These are phyloP conservation scores for Pisolithus marmoratus DNA, from an alignment of 768 basidiomycete species.

Conservation along the genomic window DNA sequence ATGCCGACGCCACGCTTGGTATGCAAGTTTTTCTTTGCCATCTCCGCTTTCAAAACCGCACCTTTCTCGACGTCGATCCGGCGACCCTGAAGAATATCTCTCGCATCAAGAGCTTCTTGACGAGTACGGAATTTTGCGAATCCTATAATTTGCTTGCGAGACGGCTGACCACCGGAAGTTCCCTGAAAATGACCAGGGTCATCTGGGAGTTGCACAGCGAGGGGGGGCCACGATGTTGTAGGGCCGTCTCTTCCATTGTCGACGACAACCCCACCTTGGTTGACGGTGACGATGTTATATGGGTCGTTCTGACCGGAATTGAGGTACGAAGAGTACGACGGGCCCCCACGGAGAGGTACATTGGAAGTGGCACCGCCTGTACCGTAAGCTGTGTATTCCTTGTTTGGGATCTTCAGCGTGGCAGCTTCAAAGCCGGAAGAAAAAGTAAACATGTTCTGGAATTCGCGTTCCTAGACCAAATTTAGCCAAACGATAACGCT, in stretches of 20 bases:
- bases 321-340: slow-evolving; percentile 32
- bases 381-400: slow-evolving; percentile 77
- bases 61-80: slow-evolving; percentile 92
- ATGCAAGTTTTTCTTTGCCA: slow-evolving; percentile 99
- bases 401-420: slow-evolving; percentile 94
- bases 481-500: slow-evolving; percentile 12
- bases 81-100: slow-evolving; percentile 83
- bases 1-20: slow-evolving; percentile 89
- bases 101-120: slow-evolving; percentile 79
- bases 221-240: slow-evolving; percentile 61
- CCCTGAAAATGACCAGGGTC: slow-evolving; percentile 31
- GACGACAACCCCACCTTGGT: slow-evolving; percentile 79
- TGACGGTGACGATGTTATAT: slow-evolving; percentile 77
- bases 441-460: slow-evolving; percentile 99
- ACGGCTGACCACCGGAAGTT: slow-evolving; percentile 33
- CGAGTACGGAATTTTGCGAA: slow-evolving; percentile 94
- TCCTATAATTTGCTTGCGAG: slow-evolving; percentile 95
- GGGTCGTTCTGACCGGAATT: slow-evolving; percentile 64
- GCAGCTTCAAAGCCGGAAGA: slow-evolving; percentile 95
- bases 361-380: slow-evolving; percentile 28
- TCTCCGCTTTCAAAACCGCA: slow-evolving; percentile 92
- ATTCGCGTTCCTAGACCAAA: slow-evolving; percentile 83
- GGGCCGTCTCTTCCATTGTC: slow-evolving; percentile 70
- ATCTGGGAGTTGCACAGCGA: slow-evolving; percentile 25
- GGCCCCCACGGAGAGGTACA: slow-evolving; percentile 30